Base-by-base conservation (phyloP, 495 filamentous ascomycete genomes). In the Friedmanniomyces simplex region DNA sequence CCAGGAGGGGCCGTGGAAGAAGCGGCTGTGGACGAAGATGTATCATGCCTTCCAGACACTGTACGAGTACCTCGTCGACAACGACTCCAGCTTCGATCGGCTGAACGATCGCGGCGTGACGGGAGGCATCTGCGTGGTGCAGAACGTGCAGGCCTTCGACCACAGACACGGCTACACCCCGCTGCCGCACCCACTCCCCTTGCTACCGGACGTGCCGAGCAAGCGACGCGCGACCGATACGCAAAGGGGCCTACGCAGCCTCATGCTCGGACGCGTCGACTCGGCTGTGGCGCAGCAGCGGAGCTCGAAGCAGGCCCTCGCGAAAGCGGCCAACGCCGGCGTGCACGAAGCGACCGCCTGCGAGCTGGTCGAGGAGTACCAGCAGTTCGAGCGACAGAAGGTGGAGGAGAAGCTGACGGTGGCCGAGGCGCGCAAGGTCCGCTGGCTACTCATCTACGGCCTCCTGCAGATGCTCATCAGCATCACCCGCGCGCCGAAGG, bases 381-480 rank as follows among this genome's bases (percentile, higher is more conserved):
- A 69, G 34, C 64, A 63, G 16, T 79, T 78, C 53, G 76, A 79
- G 58, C 66, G 70, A 25, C 36, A 47, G 25, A 18, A 24, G 1
- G 16, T 54, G 7, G 70, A 74, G 32, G 68, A 75, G 43, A 70
- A 71, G 46, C 65, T 77, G 0, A 69, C 72, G 0, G 52, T 68
- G 34, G 56, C 66, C 1, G 72, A 74, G 34, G 71, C 69, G 20
- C 63, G 72, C 4, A 72, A 71, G 60, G 67, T 73, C 20, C 80
- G 86, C 50, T 90, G 86, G 86, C 71, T 87, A 2, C 69, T 89
- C 13, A 77, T 89, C 37, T 90, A 90, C 66, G 79, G 81, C 32
- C 73, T 85, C 14, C 70, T 90, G 20, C 86, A 90, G 67, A 69
- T 71, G 58, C 65, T 73, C 20, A 62, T 66, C 21, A 71, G 69